Conservation (phyloP, 2,329 filamentous ascomycete genomes). For the Plenodomus tracheiphilus region DNA sequence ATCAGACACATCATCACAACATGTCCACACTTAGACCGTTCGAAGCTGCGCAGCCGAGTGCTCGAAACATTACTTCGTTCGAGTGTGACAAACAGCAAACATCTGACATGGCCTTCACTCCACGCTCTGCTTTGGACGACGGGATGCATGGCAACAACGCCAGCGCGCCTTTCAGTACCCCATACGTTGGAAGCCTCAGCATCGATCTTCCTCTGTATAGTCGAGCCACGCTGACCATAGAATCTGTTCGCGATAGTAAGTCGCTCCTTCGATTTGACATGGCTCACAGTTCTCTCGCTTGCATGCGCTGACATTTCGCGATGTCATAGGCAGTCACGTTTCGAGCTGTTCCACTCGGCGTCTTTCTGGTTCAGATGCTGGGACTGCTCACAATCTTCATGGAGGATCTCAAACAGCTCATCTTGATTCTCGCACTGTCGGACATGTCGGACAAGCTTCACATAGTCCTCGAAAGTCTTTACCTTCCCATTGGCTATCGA, state of each 20-base stretch:
- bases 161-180: slow-evolving; percentile 14
- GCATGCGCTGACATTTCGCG: slow-evolving; percentile 17
- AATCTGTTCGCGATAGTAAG: slow-evolving; percentile 34
- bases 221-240: slow-evolving; percentile 24
- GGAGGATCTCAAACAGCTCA: not conserved
- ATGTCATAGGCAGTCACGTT: slow-evolving; percentile 2
- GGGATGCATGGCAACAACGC: slow-evolving; percentile 1
- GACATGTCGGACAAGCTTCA: not conserved
- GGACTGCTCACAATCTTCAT: slow-evolving; percentile 7
- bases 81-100: too few species aligned
- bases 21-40: slow-evolving; percentile 31
- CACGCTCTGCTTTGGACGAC: slow-evolving; percentile 24
- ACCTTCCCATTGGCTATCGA: slow-evolving; percentile 28
- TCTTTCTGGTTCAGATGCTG: slow-evolving; percentile 5
- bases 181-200: slow-evolving; percentile 20
- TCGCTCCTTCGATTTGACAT: slow-evolving; percentile 25
- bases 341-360: slow-evolving; percentile 3
- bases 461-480: slow-evolving; percentile 32
- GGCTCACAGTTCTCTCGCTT: slow-evolving; percentile 17
- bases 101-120: slow-evolving; percentile 13
- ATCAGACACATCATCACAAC: slow-evolving; percentile 20
- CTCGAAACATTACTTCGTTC: too few species aligned
- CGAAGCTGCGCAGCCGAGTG: slow-evolving; percentile 10
- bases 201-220: slow-evolving; percentile 26
- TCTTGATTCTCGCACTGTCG: not conserved